These are phyloP conservation scores for Blastobotrys serpentis DNA, from an alignment of 1,139 yeast genomes.

Conservation along the genomic window DNA sequence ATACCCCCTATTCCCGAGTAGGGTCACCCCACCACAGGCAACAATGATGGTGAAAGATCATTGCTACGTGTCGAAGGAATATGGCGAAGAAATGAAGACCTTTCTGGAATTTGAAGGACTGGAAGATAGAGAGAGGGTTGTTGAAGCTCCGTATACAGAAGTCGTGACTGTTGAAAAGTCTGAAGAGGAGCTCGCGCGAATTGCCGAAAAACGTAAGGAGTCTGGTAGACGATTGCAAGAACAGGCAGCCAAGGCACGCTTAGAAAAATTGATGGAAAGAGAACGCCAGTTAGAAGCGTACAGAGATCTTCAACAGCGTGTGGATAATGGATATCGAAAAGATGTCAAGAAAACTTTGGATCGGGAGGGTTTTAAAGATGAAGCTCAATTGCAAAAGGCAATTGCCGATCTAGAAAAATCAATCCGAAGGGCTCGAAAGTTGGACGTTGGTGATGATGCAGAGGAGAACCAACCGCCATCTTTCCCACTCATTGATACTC, in stretches of 20 bases:
- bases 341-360: constrained; percentile 50
- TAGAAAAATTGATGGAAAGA: constrained; percentile 75
- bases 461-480: constrained; percentile 53
- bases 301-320: constrained; percentile 53
- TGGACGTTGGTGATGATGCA: constrained; percentile 58
- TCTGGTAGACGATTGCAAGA: constrained; percentile 88
- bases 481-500: constrained; percentile 78
- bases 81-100: constrained; percentile 57
- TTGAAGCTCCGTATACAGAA: constrained; percentile 80
- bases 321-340: constrained; percentile 49
- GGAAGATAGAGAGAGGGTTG: constrained; percentile 64
- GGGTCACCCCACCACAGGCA: constrained; percentile 61
- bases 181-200: constrained; percentile 76
- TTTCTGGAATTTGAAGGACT: constrained; percentile 62
- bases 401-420: constrained; percentile 65
- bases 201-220: constrained; percentile 78
- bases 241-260: constrained; percentile 82
- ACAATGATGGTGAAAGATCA: constrained; percentile 67
- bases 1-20: constrained; percentile 88
- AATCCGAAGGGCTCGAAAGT: constrained; percentile 63
- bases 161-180: constrained; percentile 65
- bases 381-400: constrained; percentile 68
- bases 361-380: constrained; percentile 76
- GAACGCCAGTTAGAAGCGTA: constrained; percentile 80
- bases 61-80: constrained; percentile 74